Conservation (phyloP, 2,329 filamentous ascomycete species). For the Diaporthe sp. region DNA sequence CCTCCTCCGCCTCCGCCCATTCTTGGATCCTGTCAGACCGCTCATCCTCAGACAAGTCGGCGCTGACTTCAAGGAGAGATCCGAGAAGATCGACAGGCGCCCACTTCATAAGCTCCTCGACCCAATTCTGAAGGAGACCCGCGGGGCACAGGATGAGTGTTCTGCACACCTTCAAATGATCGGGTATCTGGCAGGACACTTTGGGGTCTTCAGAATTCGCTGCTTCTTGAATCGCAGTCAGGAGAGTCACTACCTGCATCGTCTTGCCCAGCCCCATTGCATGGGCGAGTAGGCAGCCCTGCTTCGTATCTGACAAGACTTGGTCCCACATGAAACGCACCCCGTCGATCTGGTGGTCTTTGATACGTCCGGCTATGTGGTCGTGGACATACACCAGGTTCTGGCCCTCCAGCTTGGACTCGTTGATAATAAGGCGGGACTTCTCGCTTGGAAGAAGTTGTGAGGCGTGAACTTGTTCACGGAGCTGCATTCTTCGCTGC, state of each 20-base stretch:
- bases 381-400: slow-evolving; percentile 72
- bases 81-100: slow-evolving; percentile 66
- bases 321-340: slow-evolving; percentile 92
- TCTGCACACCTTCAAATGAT: slow-evolving; percentile 68
- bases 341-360: slow-evolving; percentile 83
- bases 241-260: slow-evolving; percentile 88
- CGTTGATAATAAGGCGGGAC: slow-evolving; percentile 72
- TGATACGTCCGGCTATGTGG: slow-evolving; percentile 73
- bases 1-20: slow-evolving; percentile 72
- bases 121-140: slow-evolving; percentile 83
- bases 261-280: slow-evolving; percentile 95
- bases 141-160: slow-evolving; percentile 82
- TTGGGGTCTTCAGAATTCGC: slow-evolving; percentile 66
- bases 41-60: slow-evolving; percentile 45
- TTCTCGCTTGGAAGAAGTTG: slow-evolving; percentile 55
- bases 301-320: slow-evolving; percentile 71
- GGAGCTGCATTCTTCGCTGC: slow-evolving; percentile 59
- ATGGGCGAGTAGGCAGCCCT: slow-evolving; percentile 87
- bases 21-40: slow-evolving; percentile 58
- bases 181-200: slow-evolving; percentile 75
- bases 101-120: slow-evolving; percentile 81
- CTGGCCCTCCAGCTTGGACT: slow-evolving; percentile 69
- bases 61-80: slow-evolving; percentile 58
- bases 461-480: slow-evolving; percentile 55
- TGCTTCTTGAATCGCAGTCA: slow-evolving; percentile 78